A percentile compares a stretch with the other conserved stretches of the same genome.
Evolutionary conservation across 257 asterid species (phyloP).

Genomic region (Rehmannia glutinosa): DNA sequence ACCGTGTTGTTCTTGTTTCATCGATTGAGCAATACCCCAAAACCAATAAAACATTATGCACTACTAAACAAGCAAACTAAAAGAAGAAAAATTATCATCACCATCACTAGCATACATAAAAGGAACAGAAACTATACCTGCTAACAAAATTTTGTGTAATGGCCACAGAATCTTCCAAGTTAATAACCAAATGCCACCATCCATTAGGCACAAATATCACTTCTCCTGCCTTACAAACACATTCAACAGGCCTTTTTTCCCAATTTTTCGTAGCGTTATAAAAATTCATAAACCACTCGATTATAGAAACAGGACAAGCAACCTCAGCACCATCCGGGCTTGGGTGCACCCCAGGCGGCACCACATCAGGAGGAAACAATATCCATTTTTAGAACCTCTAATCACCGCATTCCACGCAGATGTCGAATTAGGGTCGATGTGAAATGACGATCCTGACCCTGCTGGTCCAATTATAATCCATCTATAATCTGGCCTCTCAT

Average conservation of each 20-base stretch:
- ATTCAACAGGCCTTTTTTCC: constrained; percentile 76
- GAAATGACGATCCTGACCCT: constrained; percentile 98
- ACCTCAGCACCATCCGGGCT: constrained; percentile 98
- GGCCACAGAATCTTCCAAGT: constrained; percentile 91
- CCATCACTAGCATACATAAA: not conserved
- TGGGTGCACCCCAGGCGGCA: constrained; percentile 97
- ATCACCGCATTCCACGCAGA: constrained; percentile 99
- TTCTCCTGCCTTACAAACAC: constrained; percentile 94
- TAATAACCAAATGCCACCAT: constrained; percentile 99
- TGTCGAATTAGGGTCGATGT: constrained; percentile 95
- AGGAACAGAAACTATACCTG: constrained; percentile 50
- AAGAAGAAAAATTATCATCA: not conserved
- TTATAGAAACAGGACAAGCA: constrained; percentile 94
- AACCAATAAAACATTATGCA: not conserved
- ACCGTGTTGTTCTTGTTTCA: not conserved
- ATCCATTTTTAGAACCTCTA: constrained; percentile 97
- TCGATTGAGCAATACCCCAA: not conserved
- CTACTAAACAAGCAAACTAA: not conserved
- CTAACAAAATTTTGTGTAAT: constrained; percentile 93
- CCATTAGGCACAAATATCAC: constrained; percentile 93
- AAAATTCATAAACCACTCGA: constrained; percentile 98
- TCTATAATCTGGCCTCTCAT: constrained; percentile 85
- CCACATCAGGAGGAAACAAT: constrained; percentile 88
- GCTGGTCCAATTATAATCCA: constrained; percentile 97
- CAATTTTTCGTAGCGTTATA: constrained; percentile 59